These are phyloP conservation scores for Cercospora beticola DNA, from an alignment of 2,329 filamentous ascomycete genomes.

Conservation along the genomic window DNA sequence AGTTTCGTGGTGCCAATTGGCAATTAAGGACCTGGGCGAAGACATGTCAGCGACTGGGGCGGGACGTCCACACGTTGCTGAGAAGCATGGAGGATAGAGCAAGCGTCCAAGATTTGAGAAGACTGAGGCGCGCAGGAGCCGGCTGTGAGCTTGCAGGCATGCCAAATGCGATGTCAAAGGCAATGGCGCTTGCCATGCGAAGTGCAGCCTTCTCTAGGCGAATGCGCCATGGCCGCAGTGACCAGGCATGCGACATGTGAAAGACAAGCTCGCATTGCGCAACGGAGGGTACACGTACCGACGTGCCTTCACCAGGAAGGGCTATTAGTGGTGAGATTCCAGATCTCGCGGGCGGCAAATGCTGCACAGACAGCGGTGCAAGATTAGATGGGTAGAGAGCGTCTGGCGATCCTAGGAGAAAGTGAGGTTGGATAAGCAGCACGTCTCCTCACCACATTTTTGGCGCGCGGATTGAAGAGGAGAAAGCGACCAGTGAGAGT, in stretches of 20 bases:
- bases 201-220: conserved; percentile 20
- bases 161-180: conserved; percentile 16
- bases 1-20: conserved; percentile 28
- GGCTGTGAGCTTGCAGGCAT: conserved; percentile 9
- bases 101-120: conserved; percentile 3
- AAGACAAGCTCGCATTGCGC: conserved; percentile 22
- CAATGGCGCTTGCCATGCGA: conserved; percentile 32
- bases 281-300: conserved; percentile 34
- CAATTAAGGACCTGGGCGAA: conserved; percentile 33
- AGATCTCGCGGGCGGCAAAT: conserved; percentile 36
- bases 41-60: conserved; percentile 29
- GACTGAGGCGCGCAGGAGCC: conserved; percentile 1
- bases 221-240: conserved; percentile 20
- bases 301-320: conserved; percentile 37
- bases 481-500: conserved; percentile 20
- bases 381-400: conserved; percentile 24
- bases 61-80: background rate
- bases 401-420: conserved; percentile 20
- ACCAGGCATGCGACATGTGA: conserved; percentile 16
- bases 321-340: conserved; percentile 36
- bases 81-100: conserved; percentile 1
- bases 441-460: conserved; percentile 30
- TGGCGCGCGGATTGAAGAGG: conserved; percentile 24
- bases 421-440: conserved; percentile 29
- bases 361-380: conserved; percentile 29